Conservation (phyloP, 2,329 filamentous ascomycete genomes). For the Chlorencoelia australis region DNA sequence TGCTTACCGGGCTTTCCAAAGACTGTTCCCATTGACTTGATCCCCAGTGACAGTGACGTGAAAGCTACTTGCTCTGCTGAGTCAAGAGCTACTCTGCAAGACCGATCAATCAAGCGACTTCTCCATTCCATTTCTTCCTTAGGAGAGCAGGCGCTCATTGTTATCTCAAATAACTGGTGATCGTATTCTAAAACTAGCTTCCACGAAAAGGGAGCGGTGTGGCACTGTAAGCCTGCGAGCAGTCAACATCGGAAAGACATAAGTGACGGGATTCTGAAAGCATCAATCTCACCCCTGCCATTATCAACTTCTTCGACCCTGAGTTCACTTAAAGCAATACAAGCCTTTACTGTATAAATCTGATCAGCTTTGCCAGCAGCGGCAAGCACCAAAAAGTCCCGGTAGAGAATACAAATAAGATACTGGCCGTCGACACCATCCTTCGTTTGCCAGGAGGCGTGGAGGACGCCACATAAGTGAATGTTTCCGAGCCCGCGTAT, state of each 20-base stretch:
- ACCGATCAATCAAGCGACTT: constrained; percentile 46
- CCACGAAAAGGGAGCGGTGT: constrained; percentile 81
- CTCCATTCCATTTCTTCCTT: constrained; percentile 78
- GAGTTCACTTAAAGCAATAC: constrained; percentile 56
- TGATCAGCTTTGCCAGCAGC: constrained; percentile 52
- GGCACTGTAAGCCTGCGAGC: constrained; percentile 67
- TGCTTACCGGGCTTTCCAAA: constrained; percentile 59
- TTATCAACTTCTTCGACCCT: constrained; percentile 66
- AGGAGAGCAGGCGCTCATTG: constrained; percentile 76
- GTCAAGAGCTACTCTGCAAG: constrained; percentile 39
- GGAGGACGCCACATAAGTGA: constrained; percentile 69
- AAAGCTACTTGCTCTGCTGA: constrained; percentile 40
- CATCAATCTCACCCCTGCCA: constrained; percentile 46
- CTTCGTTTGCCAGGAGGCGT: constrained; percentile 70
- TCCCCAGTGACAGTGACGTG: constrained; percentile 55
- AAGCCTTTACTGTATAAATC: constrained; percentile 64
- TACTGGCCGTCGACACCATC: constrained; percentile 65
- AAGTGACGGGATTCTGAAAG: background rate
- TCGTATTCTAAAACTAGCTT: constrained; percentile 77
- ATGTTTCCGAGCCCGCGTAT: constrained; percentile 75
- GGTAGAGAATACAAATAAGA: constrained; percentile 78
- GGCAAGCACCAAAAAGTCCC: constrained; percentile 68
- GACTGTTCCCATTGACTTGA: constrained; percentile 64
- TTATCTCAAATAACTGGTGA: constrained; percentile 69
- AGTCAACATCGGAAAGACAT: too few relatives aligned